phyloP scores from a whole-genome alignment of 139 green algal genomes.

The Chlorella sp. region DNA sequence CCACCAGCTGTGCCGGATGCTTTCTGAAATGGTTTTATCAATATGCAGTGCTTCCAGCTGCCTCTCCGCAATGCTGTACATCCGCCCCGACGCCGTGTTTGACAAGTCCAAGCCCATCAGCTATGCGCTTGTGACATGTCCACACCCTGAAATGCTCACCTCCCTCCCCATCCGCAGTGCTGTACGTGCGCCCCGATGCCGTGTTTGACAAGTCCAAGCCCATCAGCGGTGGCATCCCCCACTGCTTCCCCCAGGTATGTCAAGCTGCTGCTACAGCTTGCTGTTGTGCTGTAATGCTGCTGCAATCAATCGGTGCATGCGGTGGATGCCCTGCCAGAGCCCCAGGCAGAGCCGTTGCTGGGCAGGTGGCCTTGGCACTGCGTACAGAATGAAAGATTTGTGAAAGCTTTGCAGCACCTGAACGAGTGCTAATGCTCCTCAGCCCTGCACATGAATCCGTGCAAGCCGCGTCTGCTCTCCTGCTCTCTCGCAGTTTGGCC shows the following conservation, averaged over 20 bases:
- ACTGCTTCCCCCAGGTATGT: constrained; percentile 93
- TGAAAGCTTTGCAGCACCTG: too few relatives aligned
- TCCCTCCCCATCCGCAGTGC: constrained; percentile 63
- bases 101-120: constrained; percentile 93
- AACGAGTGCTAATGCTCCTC: too few relatives aligned
- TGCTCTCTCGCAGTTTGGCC: constrained; percentile 82
- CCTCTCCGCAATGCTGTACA: constrained; percentile 92
- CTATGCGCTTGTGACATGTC: too few relatives aligned
- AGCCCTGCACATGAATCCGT: too few relatives aligned
- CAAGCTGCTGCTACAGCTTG: constrained; percentile 2
- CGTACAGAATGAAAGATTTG: too few relatives aligned
- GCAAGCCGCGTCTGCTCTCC: too few relatives aligned
- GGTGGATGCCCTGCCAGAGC: background rate
- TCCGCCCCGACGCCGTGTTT: constrained; percentile 95
- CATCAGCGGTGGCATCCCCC: constrained; percentile 91
- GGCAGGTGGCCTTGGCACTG: too few relatives aligned
- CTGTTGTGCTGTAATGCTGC: background rate
- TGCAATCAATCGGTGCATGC: background rate
- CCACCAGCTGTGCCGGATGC: too few relatives aligned
- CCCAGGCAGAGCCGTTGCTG: too few relatives aligned
- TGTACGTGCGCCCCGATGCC: constrained; percentile 96
- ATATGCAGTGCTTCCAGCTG: too few relatives aligned
- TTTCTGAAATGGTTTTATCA: too few relatives aligned
- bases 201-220: constrained; percentile 95
- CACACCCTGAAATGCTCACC: background rate